Conservation (phyloP, 495 filamentous ascomycete genomes). For the Podospora pseudoanserina region DNA sequence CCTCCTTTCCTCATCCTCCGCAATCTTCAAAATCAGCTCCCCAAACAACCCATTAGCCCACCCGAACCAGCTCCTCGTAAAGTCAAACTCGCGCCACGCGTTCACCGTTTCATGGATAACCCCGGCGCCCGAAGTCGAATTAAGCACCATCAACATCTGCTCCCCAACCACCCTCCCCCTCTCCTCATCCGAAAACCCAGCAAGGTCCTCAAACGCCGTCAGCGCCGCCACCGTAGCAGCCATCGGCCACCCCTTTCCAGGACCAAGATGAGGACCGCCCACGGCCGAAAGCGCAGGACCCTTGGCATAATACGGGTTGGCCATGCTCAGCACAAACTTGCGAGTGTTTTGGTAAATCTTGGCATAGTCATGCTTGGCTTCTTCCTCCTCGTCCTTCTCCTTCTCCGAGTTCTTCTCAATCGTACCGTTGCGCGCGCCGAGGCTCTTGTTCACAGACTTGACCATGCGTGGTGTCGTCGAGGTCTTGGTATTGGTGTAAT, state of each 20-base stretch:
- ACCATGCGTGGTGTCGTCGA: slow-evolving; percentile 2
- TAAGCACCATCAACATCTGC: slow-evolving; percentile 42
- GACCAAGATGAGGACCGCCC: slow-evolving; percentile 57
- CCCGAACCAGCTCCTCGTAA: slow-evolving; percentile 64
- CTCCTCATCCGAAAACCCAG: slow-evolving; percentile 42
- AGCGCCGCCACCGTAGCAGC: slow-evolving; percentile 49
- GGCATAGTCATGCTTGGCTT: slow-evolving; percentile 24
- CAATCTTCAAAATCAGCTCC: slow-evolving; percentile 52
- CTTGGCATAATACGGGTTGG: slow-evolving; percentile 57
- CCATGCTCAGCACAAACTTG: slow-evolving; percentile 48
- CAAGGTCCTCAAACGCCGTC: slow-evolving; percentile 41
- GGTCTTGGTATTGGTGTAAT: slow-evolving; percentile 24
- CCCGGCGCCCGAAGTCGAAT: slow-evolving; percentile 53
- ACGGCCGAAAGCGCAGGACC: slow-evolving; percentile 54
- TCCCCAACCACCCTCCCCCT: slow-evolving; percentile 25
- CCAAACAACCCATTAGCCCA: slow-evolving; percentile 70
- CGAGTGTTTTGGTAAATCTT: slow-evolving; percentile 56
- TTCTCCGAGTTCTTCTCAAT: not conserved
- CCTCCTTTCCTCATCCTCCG: slow-evolving; percentile 29
- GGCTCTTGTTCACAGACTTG: slow-evolving; percentile 16
- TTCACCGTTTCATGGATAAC: slow-evolving; percentile 61
- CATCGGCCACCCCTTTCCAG: slow-evolving; percentile 59
- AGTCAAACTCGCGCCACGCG: slow-evolving; percentile 48
- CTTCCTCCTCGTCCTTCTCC: slow-evolving; percentile 5
- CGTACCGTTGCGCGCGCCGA: not conserved